A percentile compares a stretch with the other conserved stretches of the same genome.
These are phyloP conservation scores for Aspergillus bertholletiae DNA, from an alignment of 495 filamentous ascomycete genomes.

Conservation along the genomic window DNA sequence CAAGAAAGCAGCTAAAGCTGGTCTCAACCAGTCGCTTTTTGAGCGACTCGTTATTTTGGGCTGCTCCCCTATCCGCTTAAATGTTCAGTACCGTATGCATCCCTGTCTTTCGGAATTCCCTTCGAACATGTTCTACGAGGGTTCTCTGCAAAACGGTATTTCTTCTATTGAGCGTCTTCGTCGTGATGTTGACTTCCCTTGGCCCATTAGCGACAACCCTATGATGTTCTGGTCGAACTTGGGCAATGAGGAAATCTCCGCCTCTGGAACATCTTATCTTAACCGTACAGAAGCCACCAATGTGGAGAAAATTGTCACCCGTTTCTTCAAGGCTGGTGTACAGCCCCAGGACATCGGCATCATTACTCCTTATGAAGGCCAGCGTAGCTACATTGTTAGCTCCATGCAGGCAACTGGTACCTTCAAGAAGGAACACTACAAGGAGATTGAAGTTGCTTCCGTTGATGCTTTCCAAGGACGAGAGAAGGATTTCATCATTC, in stretches of 20 bases:
- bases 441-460: constrained; percentile 97
- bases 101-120: constrained; percentile 97
- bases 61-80: constrained; percentile 88
- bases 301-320: constrained; percentile 95
- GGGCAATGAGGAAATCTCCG: constrained; percentile 96
- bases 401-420: constrained; percentile 97
- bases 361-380: constrained; percentile 98
- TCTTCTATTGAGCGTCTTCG: constrained; percentile 84
- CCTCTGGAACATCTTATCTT: constrained; percentile 95
- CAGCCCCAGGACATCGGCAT: constrained; percentile 90
- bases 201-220: constrained; percentile 88
- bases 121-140: constrained; percentile 99
- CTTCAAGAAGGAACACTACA: constrained; percentile 98
- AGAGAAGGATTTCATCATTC: constrained; percentile 98
- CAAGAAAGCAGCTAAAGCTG: constrained; percentile 98
- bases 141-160: constrained; percentile 94
- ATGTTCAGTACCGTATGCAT: constrained; percentile 99
- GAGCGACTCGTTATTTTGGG: constrained; percentile 92
- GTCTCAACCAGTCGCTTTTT: constrained; percentile 95
- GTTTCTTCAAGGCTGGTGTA: constrained; percentile 99
- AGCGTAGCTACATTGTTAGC: constrained; percentile 96
- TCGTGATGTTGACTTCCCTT: constrained; percentile 95
- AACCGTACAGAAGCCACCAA: constrained; percentile 97
- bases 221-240: constrained; percentile 99
- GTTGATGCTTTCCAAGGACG: constrained; percentile 98